Conservation (phyloP, 1,284 basidiomycete genomes). For the Schizopora paradoxa region DNA sequence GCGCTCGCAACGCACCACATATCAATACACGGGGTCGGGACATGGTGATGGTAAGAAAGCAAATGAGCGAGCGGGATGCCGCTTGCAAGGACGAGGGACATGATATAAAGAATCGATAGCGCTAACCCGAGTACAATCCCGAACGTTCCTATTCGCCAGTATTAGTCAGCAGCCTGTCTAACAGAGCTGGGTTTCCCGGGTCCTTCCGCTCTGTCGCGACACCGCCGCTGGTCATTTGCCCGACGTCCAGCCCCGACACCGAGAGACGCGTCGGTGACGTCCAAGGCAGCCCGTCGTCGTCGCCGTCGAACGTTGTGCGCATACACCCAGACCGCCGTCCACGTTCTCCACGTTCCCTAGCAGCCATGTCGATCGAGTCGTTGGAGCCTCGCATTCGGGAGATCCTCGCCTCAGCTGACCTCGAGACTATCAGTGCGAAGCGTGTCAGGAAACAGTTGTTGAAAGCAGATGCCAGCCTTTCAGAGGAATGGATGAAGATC, state of each 20-base stretch:
- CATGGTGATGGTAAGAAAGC: constrained; percentile 24
- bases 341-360: background rate
- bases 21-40: constrained; percentile 38
- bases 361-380: constrained; percentile 25
- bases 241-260: background rate
- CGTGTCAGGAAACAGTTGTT: constrained; percentile 65
- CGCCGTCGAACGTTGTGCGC: background rate
- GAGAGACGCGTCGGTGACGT: background rate
- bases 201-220: background rate
- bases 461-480: constrained; percentile 43
- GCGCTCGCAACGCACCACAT: constrained; percentile 33
- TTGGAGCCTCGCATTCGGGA: constrained; percentile 56
- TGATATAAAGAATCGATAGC: constrained; percentile 1
- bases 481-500: constrained; percentile 49
- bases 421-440: constrained; percentile 71
- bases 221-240: background rate
- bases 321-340: no score
- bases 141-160: background rate
- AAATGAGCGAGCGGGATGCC: background rate
- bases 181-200: no score
- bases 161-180: no score
- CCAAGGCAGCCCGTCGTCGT: background rate
- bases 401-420: constrained; percentile 66
- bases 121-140: background rate
- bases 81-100: constrained; percentile 6